Evolutionary conservation across 176 grass and related monocot species (phyloP), one percentile per base, ranked within the genome.

Genomic region (Aegilops longissima): DNA sequence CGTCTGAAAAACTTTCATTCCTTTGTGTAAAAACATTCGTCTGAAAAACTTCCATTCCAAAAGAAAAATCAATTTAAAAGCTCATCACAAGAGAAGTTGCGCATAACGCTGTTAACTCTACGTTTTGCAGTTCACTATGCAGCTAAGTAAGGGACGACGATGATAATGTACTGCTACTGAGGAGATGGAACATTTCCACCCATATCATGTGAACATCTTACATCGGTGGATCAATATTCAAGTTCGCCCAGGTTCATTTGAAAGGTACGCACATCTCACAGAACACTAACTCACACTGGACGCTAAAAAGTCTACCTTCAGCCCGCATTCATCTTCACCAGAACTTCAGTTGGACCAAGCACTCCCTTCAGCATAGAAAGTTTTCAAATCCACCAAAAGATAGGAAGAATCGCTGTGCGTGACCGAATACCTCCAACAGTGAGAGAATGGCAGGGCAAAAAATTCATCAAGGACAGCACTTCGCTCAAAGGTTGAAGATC

Each of bases 401-500:
- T 34, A 6, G 12, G 8, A 56, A 52, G 5, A 81, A 0, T 29
- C 29, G 14, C 29, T 17, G 51, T 59, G 81, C 33, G 8, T 10
- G 38, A 39, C 54, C 4, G 3, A 17, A 25, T 25, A 42, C 1
- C 38, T 38, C 36, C 36, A 1, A 38, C 36, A 3, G 33, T 33
- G 33, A 2, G 4, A 33, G 30, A 31, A 31, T 2, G 30, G 30
- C 30, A 34, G 33, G 33, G 33, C 33, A 34, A 34, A 34, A 56
- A 74, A 44, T 71, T 82, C 68, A 45, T 45, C 44, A 47, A 47
- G 44, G 34, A 31, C 11, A 34, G 38, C 16, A 29, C 16, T 11
- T 47, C 4, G 17, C 36, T 95, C 87, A 98, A 67, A 96, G 80
- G 84, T 92, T 96, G 79, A 98, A 98, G 64, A 94, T 96, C 87